These are phyloP conservation scores for Crepidotus variabilis DNA, from an alignment of 768 basidiomycete genomes.

Conservation along the genomic window DNA sequence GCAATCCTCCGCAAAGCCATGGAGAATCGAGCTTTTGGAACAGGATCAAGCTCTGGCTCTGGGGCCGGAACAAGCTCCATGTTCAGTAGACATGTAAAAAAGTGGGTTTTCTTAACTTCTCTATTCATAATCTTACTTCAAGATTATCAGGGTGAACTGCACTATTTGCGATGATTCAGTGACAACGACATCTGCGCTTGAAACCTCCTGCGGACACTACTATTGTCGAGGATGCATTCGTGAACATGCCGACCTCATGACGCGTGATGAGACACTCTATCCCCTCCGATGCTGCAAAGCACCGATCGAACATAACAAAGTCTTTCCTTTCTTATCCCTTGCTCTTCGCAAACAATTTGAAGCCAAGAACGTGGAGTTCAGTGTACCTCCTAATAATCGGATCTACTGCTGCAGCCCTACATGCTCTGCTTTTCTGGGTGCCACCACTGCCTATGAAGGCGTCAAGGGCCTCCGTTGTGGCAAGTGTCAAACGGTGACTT, in stretches of 20 bases:
- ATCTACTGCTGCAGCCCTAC: slow-evolving; percentile 48
- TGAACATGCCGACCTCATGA: slow-evolving; percentile 36
- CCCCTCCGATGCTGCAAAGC: slow-evolving; percentile 49
- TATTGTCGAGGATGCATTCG: slow-evolving; percentile 45
- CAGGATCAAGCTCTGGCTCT: background rate
- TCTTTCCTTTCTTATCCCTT: slow-evolving; percentile 26
- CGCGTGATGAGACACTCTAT: slow-evolving; percentile 47
- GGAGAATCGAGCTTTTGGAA: background rate
- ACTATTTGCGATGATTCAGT: slow-evolving; percentile 38
- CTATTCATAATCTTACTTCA: background rate
- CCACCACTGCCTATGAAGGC: slow-evolving; percentile 18
- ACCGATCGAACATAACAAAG: slow-evolving; percentile 23
- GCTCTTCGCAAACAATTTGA: slow-evolving; percentile 29
- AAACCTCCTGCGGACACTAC: slow-evolving; percentile 39
- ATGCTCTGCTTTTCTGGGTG: slow-evolving; percentile 53
- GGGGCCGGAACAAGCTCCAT: slow-evolving; percentile 11
- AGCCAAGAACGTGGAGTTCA: slow-evolving; percentile 43
- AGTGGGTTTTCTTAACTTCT: background rate
- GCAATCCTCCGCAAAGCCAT: background rate
- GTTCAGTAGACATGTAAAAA: too few species aligned
- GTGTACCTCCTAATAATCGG: slow-evolving; percentile 34
- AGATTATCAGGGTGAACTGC: slow-evolving; percentile 27
- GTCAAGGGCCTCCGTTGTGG: slow-evolving; percentile 29
- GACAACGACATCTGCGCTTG: slow-evolving; percentile 20
- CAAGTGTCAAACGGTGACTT: slow-evolving; percentile 36